A percentile compares a stretch with the other conserved stretches of the same genome.
Conservation (phyloP, 306 rosid species). For the Quercus dentata region DNA sequence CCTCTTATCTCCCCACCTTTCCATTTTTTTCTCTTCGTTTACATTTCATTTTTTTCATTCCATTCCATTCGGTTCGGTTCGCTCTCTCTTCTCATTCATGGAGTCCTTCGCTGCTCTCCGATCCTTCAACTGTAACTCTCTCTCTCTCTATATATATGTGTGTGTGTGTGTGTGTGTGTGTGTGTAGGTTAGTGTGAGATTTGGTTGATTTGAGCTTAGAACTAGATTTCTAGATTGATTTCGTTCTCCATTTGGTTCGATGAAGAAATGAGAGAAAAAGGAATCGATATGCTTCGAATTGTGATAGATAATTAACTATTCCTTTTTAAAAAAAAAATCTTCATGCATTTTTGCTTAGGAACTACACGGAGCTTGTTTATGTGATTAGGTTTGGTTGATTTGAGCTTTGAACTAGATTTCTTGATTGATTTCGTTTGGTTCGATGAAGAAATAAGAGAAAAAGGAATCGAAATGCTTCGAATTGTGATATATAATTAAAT, state of each 20-base stretch:
- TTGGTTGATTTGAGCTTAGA: not conserved
- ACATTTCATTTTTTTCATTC: not conserved
- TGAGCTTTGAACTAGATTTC: not conserved
- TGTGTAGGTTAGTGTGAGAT: not conserved
- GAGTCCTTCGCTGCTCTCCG: slow-evolving; percentile 68
- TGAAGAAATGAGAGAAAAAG: too few relatives aligned
- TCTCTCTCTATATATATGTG: slow-evolving; percentile 2
- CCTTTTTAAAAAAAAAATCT: too few relatives aligned
- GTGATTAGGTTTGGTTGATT: not conserved
- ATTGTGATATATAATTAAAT: too few relatives aligned
- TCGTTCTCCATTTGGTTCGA: not conserved
- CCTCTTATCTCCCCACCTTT: not conserved
- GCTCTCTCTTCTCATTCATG: slow-evolving; percentile 39
- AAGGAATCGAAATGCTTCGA: too few relatives aligned
- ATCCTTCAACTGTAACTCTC: slow-evolving; percentile 62
- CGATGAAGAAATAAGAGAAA: too few relatives aligned
- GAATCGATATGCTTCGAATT: too few relatives aligned
- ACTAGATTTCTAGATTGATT: not conserved
- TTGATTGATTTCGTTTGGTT: not conserved
- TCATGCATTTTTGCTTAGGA: too few relatives aligned
- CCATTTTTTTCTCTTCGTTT: not conserved
- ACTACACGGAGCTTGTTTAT: too few relatives aligned
- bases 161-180: not conserved
- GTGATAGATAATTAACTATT: too few relatives aligned
- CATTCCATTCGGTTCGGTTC: slow-evolving; percentile 22